Evolutionary conservation across 768 basidiomycete genomes (phyloP), one percentile per base, ranked within the genome.

Genomic region (Phlebiopsis flavidoalba): DNA sequence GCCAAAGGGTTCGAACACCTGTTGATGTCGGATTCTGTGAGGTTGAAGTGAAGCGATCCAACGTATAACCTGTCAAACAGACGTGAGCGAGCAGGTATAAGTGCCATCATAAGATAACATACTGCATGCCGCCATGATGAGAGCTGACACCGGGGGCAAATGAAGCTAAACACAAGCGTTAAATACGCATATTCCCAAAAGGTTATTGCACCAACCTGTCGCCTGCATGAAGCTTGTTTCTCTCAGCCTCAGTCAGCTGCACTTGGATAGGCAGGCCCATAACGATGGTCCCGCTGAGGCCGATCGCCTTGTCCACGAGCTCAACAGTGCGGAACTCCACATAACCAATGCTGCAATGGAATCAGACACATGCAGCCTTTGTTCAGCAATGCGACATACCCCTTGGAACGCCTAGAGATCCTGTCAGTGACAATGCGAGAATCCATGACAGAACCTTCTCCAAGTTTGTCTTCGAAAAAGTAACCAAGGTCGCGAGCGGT

Each of bases 1-100:
- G 68, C 97, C 97, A 73, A 98, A 99, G 10, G 96, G 95, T 72
- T 97, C 95, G 74, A 99, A 99, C 66, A 99, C 96, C 84, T 98
- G 95, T 76, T 92, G 77, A 99, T 90, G 79, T 99, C 96, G 67
- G 93, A 88, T 77, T 97, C 92, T 58, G 93, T 92, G 62, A 99
- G 87, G 74, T 94, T 95, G 80, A 96, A 97, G 75, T 98, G 93
- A 50, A 99, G 79, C 62, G 94, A 96, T 60, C 94, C 95, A 74
- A 99, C 94, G 73, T 97, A 99, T 73, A 99, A 84, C 73, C 95
- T 94, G 66, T 64, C 50, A 26, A 51, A 53, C 51, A 8, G 40
- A 4, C 11, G 24, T 36, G 6, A 45, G 6, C 62, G 60, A 70
- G 12, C 60, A 36, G 14, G 53, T 47, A 24, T 57, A 60, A 62